Conservation (phyloP, 1,284 basidiomycete genomes). For the Trichosporon ovoides region DNA sequence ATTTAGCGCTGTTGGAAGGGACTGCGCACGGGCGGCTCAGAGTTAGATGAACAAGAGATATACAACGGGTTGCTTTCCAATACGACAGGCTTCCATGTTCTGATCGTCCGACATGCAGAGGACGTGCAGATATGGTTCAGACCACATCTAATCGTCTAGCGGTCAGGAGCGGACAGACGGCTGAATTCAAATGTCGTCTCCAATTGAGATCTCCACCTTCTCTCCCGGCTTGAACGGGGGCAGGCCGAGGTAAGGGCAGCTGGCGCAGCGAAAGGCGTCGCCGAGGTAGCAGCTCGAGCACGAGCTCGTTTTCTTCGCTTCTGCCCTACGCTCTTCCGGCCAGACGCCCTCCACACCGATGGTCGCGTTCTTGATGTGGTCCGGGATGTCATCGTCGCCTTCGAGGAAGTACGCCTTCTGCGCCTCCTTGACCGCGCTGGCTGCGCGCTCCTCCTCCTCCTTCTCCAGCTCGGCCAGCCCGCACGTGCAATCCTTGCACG, state of each 20-base stretch:
- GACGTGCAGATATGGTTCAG: too few relatives aligned
- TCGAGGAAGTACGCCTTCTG: conserved; percentile 45
- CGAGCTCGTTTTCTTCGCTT: conserved; percentile 70
- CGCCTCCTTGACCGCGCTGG: conserved; percentile 34
- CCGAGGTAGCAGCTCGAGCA: conserved; percentile 98
- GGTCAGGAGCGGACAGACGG: neutral
- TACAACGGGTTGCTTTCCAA: neutral
- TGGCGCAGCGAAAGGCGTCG: conserved; percentile 92
- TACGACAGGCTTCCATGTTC: neutral
- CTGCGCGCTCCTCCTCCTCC: conserved; percentile 59
- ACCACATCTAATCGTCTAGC: too few relatives aligned
- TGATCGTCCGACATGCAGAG: neutral
- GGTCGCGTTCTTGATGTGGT: conserved; percentile 35
- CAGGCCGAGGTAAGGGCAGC: conserved; percentile 91
- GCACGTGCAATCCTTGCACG: conserved; percentile 91
- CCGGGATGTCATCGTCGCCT: conserved; percentile 48
- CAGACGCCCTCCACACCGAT: conserved; percentile 44
- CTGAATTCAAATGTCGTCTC: conserved; percentile 68
- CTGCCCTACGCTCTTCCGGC: conserved; percentile 59
- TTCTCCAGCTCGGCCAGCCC: conserved; percentile 87
- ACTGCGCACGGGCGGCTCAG: too few relatives aligned
- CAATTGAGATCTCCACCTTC: conserved; percentile 75
- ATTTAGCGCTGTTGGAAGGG: neutral
- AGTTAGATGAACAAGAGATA: neutral
- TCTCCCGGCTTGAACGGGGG: conserved; percentile 98